Evolutionary conservation across 169 alveolate genomes (phyloP).

Genomic region (Eimeria mitis): DNA sequence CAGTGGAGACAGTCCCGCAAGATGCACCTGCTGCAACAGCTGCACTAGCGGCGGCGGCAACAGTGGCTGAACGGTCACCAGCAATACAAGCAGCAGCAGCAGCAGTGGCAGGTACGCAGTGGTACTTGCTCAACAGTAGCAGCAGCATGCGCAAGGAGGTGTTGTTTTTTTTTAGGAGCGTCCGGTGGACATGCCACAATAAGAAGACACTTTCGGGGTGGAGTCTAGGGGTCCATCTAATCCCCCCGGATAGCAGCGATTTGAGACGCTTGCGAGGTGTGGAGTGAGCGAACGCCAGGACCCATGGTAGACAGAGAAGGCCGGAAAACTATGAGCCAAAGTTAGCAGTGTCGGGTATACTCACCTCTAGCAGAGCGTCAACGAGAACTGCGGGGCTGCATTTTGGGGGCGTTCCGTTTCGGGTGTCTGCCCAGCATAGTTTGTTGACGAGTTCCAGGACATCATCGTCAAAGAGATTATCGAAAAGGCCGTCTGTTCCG

Average conservation of each 20-base stretch:
- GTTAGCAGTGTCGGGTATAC: background rate
- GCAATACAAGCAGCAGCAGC: background rate
- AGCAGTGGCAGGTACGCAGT: background rate
- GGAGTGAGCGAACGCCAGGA: background rate
- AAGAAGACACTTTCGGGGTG: background rate
- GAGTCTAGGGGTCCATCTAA: background rate
- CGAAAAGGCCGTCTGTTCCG: conserved; percentile 92
- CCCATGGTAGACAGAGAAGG: background rate
- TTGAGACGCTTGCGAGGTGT: conserved; percentile 30
- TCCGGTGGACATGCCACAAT: background rate
- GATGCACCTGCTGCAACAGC: background rate
- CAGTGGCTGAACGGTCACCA: background rate
- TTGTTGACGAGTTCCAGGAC: conserved; percentile 86
- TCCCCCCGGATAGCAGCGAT: background rate
- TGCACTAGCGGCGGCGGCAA: background rate
- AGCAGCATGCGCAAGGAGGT: background rate
- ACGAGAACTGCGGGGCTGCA: conserved; percentile 72
- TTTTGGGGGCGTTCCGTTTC: conserved; percentile 60
- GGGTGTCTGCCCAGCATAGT: conserved; percentile 43
- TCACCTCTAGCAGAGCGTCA: conserved; percentile 74
- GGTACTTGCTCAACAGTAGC: background rate
- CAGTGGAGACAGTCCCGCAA: background rate
- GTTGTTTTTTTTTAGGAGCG: background rate
- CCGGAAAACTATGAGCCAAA: background rate
- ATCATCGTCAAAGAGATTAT: conserved; percentile 90